Conservation (phyloP, 768 basidiomycete genomes). For the Macrolepiota fuliginosa region DNA sequence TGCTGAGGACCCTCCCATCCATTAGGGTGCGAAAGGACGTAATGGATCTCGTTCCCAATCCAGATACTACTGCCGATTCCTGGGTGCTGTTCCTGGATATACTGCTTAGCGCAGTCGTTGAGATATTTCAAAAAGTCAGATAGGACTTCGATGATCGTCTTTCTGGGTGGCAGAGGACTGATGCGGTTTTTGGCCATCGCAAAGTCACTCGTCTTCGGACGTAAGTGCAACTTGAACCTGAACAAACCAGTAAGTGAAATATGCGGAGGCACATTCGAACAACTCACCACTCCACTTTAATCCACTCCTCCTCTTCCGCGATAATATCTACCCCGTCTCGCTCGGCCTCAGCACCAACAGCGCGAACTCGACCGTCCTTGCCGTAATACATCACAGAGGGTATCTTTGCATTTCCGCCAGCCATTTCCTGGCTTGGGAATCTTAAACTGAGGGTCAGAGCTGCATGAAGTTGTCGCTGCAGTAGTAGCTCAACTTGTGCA, state of each 20-base stretch:
- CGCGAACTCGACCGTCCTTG: constrained; percentile 10
- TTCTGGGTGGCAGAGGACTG: constrained; percentile 35
- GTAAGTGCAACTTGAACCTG: constrained; percentile 36
- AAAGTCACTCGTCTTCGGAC: constrained; percentile 20
- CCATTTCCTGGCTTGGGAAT: constrained; percentile 15
- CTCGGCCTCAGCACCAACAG: constrained; percentile 14
- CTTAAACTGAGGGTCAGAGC: constrained; percentile 6
- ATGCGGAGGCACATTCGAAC: no score
- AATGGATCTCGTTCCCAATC: constrained; percentile 35
- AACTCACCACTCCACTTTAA: constrained; percentile 13
- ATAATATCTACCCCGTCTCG: constrained; percentile 15
- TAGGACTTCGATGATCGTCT: constrained; percentile 18
- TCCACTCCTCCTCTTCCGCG: constrained; percentile 15
- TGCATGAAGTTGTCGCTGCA: not conserved
- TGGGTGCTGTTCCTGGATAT: constrained; percentile 14
- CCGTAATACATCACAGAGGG: constrained; percentile 17
- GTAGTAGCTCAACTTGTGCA: constrained; percentile 17
- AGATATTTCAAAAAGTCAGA: constrained; percentile 53
- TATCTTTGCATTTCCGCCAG: constrained; percentile 17
- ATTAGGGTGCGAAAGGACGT: constrained; percentile 60
- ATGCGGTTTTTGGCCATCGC: constrained; percentile 14
- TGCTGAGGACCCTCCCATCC: constrained; percentile 63
- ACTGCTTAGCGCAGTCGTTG: constrained; percentile 16
- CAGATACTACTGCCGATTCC: constrained; percentile 10
- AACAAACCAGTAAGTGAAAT: not conserved